These are phyloP conservation scores for Scheffersomyces amazonensis DNA, from an alignment of 805 yeast genomes.

Conservation along the genomic window DNA sequence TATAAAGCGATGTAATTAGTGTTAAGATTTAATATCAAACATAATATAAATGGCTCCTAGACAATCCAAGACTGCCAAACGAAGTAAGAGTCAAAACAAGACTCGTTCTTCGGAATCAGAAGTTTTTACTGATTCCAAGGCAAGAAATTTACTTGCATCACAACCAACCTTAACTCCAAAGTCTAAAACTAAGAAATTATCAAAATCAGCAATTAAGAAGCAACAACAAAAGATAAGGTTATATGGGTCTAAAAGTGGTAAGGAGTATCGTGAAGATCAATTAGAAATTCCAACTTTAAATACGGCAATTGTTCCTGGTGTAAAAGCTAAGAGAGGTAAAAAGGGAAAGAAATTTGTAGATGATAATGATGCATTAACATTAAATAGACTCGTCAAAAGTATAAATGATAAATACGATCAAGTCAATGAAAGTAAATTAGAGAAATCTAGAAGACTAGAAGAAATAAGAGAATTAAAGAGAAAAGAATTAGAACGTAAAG, in stretches of 20 bases:
- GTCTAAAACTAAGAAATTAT: conserved; percentile 47
- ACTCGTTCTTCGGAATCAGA: conserved; percentile 63
- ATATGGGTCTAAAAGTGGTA: conserved; percentile 61
- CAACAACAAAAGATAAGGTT: conserved; percentile 62
- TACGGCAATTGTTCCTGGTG: conserved; percentile 83
- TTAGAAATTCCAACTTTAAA: conserved; percentile 77
- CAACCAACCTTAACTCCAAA: conserved; percentile 62
- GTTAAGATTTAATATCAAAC: neutral
- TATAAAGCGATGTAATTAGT: neutral
- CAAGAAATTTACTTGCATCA: conserved; percentile 59
- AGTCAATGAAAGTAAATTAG: conserved; percentile 82
- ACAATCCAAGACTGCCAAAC: conserved; percentile 59
- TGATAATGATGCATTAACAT: conserved; percentile 60
- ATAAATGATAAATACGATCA: conserved; percentile 81
- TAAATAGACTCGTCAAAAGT: conserved; percentile 70
- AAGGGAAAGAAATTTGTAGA: conserved; percentile 79
- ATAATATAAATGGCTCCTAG: conserved; percentile 52
- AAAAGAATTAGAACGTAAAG: conserved; percentile 83
- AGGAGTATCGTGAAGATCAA: conserved; percentile 72
- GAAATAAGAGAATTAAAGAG: conserved; percentile 84
- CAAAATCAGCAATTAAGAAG: conserved; percentile 57
- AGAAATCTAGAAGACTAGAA: conserved; percentile 84
- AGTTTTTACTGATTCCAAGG: conserved; percentile 61
- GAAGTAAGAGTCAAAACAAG: conserved; percentile 50
- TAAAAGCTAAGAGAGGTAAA: conserved; percentile 71